Evolutionary conservation across 306 rosid genomes (phyloP).

Genomic region (Rosa multiflora): DNA sequence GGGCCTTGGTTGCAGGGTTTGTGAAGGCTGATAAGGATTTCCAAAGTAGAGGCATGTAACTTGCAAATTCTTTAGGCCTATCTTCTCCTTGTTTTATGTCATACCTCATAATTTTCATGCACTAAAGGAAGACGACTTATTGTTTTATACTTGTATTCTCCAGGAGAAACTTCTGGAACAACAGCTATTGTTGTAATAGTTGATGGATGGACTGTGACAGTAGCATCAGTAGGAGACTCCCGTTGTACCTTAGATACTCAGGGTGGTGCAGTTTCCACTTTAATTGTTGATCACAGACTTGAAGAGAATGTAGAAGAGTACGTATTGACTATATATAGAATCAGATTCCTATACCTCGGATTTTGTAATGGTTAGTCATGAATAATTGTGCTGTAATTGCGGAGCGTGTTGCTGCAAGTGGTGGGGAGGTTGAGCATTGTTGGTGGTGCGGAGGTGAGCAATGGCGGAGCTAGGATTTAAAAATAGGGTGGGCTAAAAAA

Average conservation of each 20-base stretch:
- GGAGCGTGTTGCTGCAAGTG: conserved; percentile 92
- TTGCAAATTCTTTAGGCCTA: conserved; percentile 18
- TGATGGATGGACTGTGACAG: conserved; percentile 98
- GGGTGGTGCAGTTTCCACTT: conserved; percentile 74
- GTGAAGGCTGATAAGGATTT: conserved; percentile 97
- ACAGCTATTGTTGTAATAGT: conserved; percentile 91
- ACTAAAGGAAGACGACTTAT: conserved; percentile 11
- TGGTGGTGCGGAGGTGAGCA: conserved; percentile 87
- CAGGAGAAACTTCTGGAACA: conserved; percentile 98
- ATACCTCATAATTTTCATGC: background rate
- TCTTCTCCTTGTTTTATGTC: too few relatives aligned
- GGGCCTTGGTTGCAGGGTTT: conserved; percentile 95
- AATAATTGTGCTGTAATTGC: conserved; percentile 24
- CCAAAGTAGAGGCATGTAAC: conserved; percentile 70
- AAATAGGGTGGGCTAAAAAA: too few relatives aligned
- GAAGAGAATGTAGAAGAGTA: conserved; percentile 96
- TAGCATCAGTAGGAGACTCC: conserved; percentile 97
- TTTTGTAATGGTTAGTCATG: conserved; percentile 8
- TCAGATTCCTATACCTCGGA: conserved; percentile 7
- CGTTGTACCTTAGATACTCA: conserved; percentile 92
- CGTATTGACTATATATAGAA: conserved; percentile 16
- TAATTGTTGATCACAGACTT: conserved; percentile 93
- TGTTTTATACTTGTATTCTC: conserved; percentile 20
- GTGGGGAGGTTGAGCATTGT: conserved; percentile 95
- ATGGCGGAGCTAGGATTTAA: too few relatives aligned